phyloP scores from a whole-genome alignment of 305 asterid species.

The Ilex paraguariensis region DNA sequence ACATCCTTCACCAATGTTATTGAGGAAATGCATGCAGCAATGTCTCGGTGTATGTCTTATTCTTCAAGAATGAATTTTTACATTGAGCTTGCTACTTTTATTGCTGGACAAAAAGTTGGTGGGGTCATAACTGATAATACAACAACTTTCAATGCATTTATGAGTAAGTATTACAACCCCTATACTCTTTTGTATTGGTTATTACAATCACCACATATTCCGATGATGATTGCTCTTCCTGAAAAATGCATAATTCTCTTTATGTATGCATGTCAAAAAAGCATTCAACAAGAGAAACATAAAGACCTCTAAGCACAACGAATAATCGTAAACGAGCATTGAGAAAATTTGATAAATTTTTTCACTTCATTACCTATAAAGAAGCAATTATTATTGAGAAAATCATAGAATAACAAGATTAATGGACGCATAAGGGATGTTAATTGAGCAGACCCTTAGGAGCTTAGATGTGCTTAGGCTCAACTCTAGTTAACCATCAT shows the following conservation, averaged over 20 bases:
- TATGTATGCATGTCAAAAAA: too few relatives aligned
- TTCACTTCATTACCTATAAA: too few relatives aligned
- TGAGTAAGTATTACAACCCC: constrained; percentile 43
- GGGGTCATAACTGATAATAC: constrained; percentile 77
- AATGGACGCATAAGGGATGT: too few relatives aligned
- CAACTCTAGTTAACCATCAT: too few relatives aligned
- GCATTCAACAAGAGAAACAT: too few relatives aligned
- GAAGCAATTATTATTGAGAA: too few relatives aligned
- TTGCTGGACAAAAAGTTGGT: constrained; percentile 31
- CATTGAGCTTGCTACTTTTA: constrained; percentile 52
- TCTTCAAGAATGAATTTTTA: constrained; percentile 73
- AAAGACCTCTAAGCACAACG: too few relatives aligned
- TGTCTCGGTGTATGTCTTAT: constrained; percentile 64
- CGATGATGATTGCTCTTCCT: background rate
- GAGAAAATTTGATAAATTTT: too few relatives aligned
- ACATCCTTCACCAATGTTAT: constrained; percentile 46
- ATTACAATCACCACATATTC: background rate
- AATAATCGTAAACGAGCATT: too few relatives aligned
- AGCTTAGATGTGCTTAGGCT: too few relatives aligned
- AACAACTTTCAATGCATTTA: constrained; percentile 51
- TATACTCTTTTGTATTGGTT: background rate
- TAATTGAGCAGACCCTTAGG: too few relatives aligned
- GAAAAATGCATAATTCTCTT: background rate
- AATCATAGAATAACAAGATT: too few relatives aligned
- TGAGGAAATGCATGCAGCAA: constrained; percentile 67